Percentiles rank a stretch among this genome's conserved stretches.
Conservation (phyloP, 2,329 filamentous ascomycete species). For the Plenodomus lindquistii region DNA sequence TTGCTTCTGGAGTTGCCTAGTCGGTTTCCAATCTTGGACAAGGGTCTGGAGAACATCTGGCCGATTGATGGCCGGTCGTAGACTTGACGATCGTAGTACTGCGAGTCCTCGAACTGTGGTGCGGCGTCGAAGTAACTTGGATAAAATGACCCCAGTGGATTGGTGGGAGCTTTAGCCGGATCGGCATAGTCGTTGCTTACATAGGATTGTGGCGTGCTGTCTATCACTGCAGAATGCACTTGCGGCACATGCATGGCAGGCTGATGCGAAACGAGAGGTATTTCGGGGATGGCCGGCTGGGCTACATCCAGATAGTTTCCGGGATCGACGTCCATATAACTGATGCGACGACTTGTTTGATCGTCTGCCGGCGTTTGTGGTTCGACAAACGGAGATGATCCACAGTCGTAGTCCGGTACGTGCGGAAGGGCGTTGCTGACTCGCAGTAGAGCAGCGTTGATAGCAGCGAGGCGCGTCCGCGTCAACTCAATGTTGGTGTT, state of each 20-base stretch:
- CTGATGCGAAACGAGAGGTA: constrained; percentile 25
- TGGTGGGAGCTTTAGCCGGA: constrained; percentile 30
- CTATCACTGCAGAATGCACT: constrained; percentile 21
- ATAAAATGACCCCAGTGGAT: constrained; percentile 38
- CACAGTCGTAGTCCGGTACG: constrained; percentile 26
- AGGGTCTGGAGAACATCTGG: constrained; percentile 40
- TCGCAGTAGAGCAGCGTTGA: constrained; percentile 38
- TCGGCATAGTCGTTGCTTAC: constrained; percentile 30
- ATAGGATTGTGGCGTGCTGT: constrained; percentile 23
- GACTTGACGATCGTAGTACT: constrained; percentile 38
- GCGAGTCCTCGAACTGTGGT: constrained; percentile 41
- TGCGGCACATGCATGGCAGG: constrained; percentile 23
- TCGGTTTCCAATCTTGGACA: constrained; percentile 38
- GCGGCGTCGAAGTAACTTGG: constrained; percentile 42
- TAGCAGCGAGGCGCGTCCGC: constrained; percentile 29
- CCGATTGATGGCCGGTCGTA: constrained; percentile 36
- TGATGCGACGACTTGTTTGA: constrained; percentile 34
- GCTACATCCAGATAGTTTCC: constrained; percentile 33
- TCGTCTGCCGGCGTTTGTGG: constrained; percentile 30
- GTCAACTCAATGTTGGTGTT: constrained; percentile 33
- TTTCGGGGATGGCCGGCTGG: constrained; percentile 33
- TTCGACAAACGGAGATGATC: constrained; percentile 30
- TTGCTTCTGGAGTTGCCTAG: constrained; percentile 28
- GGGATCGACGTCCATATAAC: constrained; percentile 45
- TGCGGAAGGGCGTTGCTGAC: constrained; percentile 21